These are phyloP conservation scores for Tricharina praecox DNA, from an alignment of 495 filamentous ascomycete genomes.

Conservation along the genomic window DNA sequence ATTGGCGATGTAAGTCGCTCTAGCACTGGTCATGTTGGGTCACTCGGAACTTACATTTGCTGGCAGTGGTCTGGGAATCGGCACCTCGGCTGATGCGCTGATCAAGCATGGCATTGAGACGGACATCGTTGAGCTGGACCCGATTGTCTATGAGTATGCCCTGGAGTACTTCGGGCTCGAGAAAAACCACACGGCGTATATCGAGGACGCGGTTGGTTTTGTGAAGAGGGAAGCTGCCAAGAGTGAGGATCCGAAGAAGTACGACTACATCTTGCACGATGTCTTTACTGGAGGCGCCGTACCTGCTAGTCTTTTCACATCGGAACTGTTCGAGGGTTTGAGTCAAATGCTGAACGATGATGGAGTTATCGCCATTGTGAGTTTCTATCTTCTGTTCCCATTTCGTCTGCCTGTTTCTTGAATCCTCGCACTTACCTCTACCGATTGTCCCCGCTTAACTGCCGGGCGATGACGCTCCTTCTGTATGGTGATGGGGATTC, in stretches of 20 bases:
- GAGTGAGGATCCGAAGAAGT: conserved; percentile 31
- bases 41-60: conserved; percentile 1
- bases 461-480: neutral
- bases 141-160: conserved; percentile 68
- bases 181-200: conserved; percentile 56
- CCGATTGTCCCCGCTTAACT: too few relatives aligned
- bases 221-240: conserved; percentile 31
- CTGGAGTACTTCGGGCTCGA: conserved; percentile 67
- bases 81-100: conserved; percentile 72
- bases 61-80: conserved; percentile 69
- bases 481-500: neutral
- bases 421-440: too few relatives aligned
- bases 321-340: conserved; percentile 58
- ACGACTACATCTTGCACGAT: conserved; percentile 89
- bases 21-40: neutral
- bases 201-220: conserved; percentile 67
- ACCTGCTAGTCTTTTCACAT: conserved; percentile 70
- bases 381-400: conserved; percentile 20
- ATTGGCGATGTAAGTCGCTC: conserved; percentile 60
- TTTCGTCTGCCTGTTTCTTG: neutral
- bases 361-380: conserved; percentile 79
- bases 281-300: conserved; percentile 98
- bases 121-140: conserved; percentile 87
- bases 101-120: conserved; percentile 79
- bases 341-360: conserved; percentile 50